These are phyloP conservation scores for Globisporangium camurandrum DNA, from an alignment of 352 stramenopile species.

Conservation along the genomic window DNA sequence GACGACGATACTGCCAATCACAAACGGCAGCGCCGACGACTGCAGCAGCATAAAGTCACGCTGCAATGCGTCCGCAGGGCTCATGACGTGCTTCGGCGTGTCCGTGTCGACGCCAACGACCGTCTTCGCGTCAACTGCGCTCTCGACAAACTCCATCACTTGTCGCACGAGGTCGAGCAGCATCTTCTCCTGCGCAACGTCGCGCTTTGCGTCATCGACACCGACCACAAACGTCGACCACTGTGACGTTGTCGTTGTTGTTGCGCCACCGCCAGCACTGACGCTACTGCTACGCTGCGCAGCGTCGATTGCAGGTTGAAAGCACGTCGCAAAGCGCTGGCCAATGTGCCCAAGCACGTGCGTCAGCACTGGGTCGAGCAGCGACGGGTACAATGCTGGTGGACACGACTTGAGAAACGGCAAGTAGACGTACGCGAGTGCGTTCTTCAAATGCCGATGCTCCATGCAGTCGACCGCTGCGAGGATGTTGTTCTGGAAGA, in stretches of 20 bases:
- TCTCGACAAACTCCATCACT: conserved; percentile 67
- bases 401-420: conserved; percentile 69
- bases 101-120: conserved; percentile 64
- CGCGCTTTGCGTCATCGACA: conserved; percentile 58
- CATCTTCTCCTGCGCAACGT: conserved; percentile 66
- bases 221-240: conserved; percentile 54
- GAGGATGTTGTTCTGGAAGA: conserved; percentile 61
- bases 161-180: conserved; percentile 61
- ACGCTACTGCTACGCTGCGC: conserved; percentile 19
- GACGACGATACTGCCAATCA: conserved; percentile 38
- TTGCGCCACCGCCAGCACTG: too few species aligned
- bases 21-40: conserved; percentile 34
- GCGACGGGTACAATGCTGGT: conserved; percentile 35
- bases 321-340: conserved; percentile 39
- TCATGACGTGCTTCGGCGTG: conserved; percentile 69
- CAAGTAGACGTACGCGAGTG: conserved; percentile 61
- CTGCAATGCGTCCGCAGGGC: conserved; percentile 42
- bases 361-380: conserved; percentile 57
- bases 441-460: conserved; percentile 62
- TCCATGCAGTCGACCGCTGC: conserved; percentile 59
- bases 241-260: too few species aligned
- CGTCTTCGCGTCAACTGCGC: conserved; percentile 62
- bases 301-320: conserved; percentile 9
- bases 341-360: conserved; percentile 50
- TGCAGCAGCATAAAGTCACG: conserved; percentile 57